Base-by-base conservation (phyloP, 2,329 filamentous ascomycete species). In the Blastomyces gilchristii region DNA sequence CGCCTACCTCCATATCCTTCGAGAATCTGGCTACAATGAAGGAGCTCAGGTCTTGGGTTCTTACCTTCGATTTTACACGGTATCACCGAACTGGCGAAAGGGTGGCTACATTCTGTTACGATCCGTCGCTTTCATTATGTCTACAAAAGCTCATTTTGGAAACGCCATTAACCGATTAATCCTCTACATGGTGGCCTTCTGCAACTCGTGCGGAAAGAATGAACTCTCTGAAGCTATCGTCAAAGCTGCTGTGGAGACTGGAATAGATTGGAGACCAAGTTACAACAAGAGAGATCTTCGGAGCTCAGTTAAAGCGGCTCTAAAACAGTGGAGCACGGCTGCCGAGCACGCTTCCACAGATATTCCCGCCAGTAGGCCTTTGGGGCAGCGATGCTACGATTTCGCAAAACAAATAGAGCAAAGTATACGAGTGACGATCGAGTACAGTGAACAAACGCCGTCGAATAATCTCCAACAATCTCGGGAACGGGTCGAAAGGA, bases 131-230 rank as follows among this genome's bases (percentile, higher is more conserved):
- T 78, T 71, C 61, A 70, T 78, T 25, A 68, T 71, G 14, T 74
- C 75, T 7, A 72, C 75, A 43, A 73, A 71, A 5, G 67, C 70
- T 34, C 72, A 73, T 56, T 63, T 66, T 5, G 61, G 64, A 31
- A 64, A 67, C 25, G 31, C 28, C 12, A 68, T 76, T 28, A 72
- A 76, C 45, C 69, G 75, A 28, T 62, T 78, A 45, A 69, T 78
- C 28, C 65, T 74, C 0, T 69, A 73, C 45, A 77, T 78, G 76
- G 71, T 76, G 7, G 68, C 73, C 31, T 69, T 77, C 3, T 77
- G 76, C 62, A 73, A 75, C 65, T 66, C 68, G 16, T 77, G 75
- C 58, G 63, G 67, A 28, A 69, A 69, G 62, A 64, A 69, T 43
- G 65, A 73, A 7, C 63, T 74, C 5, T 70, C 74, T 2, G 64